Evolutionary conservation across 1,284 basidiomycete species (phyloP), one percentile per base, ranked within the genome.

Genomic region (Kalmanozyma brasiliensis): DNA sequence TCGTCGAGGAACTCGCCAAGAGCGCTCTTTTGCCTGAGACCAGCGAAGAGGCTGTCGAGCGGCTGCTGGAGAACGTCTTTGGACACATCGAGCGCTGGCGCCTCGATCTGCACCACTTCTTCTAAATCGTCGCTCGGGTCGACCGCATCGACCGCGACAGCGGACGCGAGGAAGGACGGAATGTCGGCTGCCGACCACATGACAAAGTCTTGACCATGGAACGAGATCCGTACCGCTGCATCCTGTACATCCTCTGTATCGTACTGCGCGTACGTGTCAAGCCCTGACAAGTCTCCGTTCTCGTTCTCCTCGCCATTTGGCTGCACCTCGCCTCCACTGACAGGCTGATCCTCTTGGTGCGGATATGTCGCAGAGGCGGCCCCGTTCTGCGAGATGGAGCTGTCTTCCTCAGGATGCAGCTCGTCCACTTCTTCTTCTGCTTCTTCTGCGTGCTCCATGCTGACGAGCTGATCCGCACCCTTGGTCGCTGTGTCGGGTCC

Each of bases 1-100:
- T 77, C 75, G 33, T 81, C 79, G 32, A 81, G 69, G 45, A 81
- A 81, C n/a, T 80, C 79, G 42, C 79, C 79, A 0, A 81, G 72
- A 1, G 76, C 75, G 3, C 73, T 60, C 29, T 66, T 65, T 16
- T 78, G 68, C 22, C 79, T 49, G 16, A 81, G 52, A 14, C 74
- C 52, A 2, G 52, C 55, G 29, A 80, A 80, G n/a, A 81, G 51
- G 29, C 56, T 55, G 29, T 77, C 76, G 13, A 81, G 73, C 0
- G 78, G 73, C 43, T 76, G 68, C 63, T 72, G 66, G 38, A 80
- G 74, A 10, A 68, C 56, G 23, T 74, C 59, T n/a, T 64, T 42
- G 2, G 57, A 33, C 4, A 75, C 42, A 11, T 51, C 51, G 19
- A 80, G 63, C 19, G 47, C 63, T 1, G 76, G 78, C 8, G 77